These are phyloP conservation scores for Tricholoma sp. DNA, from an alignment of 768 basidiomycete genomes.

Conservation along the genomic window DNA sequence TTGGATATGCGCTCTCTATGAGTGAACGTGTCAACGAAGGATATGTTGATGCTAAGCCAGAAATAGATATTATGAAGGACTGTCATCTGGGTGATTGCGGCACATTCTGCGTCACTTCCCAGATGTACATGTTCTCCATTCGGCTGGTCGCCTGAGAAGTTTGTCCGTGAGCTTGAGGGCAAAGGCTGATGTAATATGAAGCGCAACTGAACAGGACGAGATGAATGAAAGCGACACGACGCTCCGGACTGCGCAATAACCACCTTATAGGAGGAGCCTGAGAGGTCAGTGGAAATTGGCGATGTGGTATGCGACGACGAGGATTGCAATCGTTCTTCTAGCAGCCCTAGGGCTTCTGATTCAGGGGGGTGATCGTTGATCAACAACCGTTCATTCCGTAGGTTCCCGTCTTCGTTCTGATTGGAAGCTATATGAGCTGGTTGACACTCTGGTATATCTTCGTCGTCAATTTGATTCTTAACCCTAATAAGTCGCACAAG, in stretches of 20 bases:
- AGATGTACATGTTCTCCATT: slow-evolving; percentile 38
- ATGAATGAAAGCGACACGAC: slow-evolving; percentile 83
- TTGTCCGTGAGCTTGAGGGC: slow-evolving; percentile 43
- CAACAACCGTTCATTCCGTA: slow-evolving; percentile 5
- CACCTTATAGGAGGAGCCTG: slow-evolving; percentile 40
- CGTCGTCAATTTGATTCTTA: slow-evolving; percentile 38
- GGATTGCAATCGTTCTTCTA: slow-evolving; percentile 25
- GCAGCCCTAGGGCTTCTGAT: slow-evolving; percentile 16
- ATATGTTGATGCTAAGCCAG: slow-evolving; percentile 63
- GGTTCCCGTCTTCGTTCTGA: slow-evolving; percentile 8
- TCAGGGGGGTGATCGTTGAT: slow-evolving; percentile 24
- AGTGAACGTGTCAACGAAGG: slow-evolving; percentile 68
- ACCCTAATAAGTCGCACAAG: slow-evolving; percentile 64
- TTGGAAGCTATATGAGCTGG: slow-evolving; percentile 24
- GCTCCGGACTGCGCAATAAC: slow-evolving; percentile 84
- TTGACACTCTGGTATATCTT: slow-evolving; percentile 26
- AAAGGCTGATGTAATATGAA: slow-evolving; percentile 72
- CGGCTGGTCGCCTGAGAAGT: slow-evolving; percentile 39
- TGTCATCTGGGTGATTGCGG: slow-evolving; percentile 75
- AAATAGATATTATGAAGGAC: slow-evolving; percentile 83
- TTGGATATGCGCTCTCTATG: slow-evolving; percentile 65
- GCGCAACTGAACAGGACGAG: slow-evolving; percentile 66
- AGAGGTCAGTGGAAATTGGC: slow-evolving; percentile 33
- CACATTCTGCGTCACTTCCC: slow-evolving; percentile 60
- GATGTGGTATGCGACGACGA: slow-evolving; percentile 32